Evolutionary conservation across 345 rosid species (phyloP), one percentile per base, ranked within the genome.

Genomic region (Euphorbia pulcherrima): DNA sequence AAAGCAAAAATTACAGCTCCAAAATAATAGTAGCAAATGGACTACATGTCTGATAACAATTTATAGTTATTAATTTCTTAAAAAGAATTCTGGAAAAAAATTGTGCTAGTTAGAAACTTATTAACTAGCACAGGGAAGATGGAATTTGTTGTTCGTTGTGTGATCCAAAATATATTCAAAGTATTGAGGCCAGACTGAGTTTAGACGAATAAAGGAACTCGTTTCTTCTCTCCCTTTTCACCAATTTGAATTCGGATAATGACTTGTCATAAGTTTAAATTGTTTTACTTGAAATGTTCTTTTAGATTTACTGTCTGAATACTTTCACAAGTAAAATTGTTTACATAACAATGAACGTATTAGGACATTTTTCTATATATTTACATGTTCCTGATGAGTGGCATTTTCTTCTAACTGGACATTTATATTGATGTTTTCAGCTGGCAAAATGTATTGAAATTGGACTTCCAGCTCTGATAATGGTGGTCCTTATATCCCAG

Each of bases 381-480:
- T 28, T 48, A 35, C 13, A 35, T 35, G 26, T 48, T 33, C 6
- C 52, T 14, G 5, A 39, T 5, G 2, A 23, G 23, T 64, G 58
- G 54, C 20, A 29, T 52, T 51, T 65, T 37, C 70, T 54, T 58
- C 52, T 30, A 9, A 50, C 56, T 48, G 13, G 8, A 20, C 26
- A 58, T 48, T 41, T 23, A 24, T 74, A 68, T 72, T 72, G 62
- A 69, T 61, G 72, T 29, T 76, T 80, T 69, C 70, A 87, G 97
- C 70, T 88, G 68, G 94, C 95, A 3, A 88, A 64, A 71, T 90
- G 98, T 64, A 40, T 89, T 41, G 98, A 87, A 80, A 33, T 90
- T 68, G 98, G 96, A 58, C 94, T 90, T 41, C 98, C 94, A 8
- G 89, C 91, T 28, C 78, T 93, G 73, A 35, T 93, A 64, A 28